phyloP scores from a whole-genome alignment of 1,284 basidiomycete species.

The Mycena citricolor region DNA sequence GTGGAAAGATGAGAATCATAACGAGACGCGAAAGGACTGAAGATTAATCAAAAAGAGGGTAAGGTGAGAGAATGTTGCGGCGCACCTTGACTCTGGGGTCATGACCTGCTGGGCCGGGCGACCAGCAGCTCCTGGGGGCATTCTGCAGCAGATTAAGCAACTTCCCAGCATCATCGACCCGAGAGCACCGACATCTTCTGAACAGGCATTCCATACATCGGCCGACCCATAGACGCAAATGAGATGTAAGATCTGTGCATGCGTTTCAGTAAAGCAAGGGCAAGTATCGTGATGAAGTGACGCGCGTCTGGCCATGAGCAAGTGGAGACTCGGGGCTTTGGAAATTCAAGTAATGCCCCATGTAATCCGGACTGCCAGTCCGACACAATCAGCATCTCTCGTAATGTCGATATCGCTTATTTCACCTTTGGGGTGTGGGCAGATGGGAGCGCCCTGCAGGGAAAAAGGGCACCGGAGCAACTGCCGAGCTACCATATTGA shows the following conservation, averaged over 20 bases:
- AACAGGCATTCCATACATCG: constrained; percentile 10
- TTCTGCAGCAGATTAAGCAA: constrained; percentile 10
- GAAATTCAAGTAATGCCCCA: constrained; percentile 13
- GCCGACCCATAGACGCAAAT: constrained; percentile 6
- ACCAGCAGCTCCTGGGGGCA: constrained; percentile 5
- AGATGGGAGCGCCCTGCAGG: constrained; percentile 40
- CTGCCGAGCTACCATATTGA: too few species aligned
- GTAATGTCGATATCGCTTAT: background rate
- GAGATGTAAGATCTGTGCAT: constrained; percentile 10
- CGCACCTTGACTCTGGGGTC: constrained; percentile 52
- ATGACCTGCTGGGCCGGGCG: constrained; percentile 39
- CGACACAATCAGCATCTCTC: constrained; percentile 1
- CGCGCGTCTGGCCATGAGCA: constrained; percentile 8
- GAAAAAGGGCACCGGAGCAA: constrained; percentile 6
- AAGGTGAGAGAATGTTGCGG: background rate
- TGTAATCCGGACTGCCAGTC: constrained; percentile 19
- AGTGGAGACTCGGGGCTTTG: constrained; percentile 19
- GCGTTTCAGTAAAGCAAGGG: constrained; percentile 4
- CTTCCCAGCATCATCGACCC: background rate
- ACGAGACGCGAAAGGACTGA: constrained; percentile 32
- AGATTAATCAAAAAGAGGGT: constrained; percentile 1
- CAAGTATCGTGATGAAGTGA: constrained; percentile 2
- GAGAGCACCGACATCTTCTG: constrained; percentile 17
- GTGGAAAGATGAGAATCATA: constrained; percentile 28
- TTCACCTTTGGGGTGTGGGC: constrained; percentile 64